phyloP scores from a whole-genome alignment of 495 filamentous ascomycete species.

The Trichodelitschia bisporula region DNA sequence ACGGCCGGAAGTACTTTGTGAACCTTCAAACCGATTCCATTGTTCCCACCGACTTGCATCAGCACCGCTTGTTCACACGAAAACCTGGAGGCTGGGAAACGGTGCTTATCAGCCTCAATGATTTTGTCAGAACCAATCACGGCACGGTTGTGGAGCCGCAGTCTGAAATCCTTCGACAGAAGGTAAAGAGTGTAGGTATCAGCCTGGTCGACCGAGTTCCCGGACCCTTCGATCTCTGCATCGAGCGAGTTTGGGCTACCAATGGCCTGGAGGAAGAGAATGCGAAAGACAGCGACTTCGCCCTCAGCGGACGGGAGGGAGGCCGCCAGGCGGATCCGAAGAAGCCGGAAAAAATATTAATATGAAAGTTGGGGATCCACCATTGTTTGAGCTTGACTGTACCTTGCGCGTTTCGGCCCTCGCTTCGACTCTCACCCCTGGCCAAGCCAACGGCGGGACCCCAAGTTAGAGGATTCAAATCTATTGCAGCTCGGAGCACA shows the following conservation, averaged over 20 bases:
- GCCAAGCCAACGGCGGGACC: too few relatives aligned
- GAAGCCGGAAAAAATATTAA: too few relatives aligned
- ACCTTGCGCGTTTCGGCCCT: too few relatives aligned
- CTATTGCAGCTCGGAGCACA: too few relatives aligned
- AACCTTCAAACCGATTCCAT: constrained; percentile 90
- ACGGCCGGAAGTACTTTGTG: constrained; percentile 78
- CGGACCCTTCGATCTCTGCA: constrained; percentile 60
- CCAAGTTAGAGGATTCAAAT: too few relatives aligned
- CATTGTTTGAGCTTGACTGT: too few relatives aligned
- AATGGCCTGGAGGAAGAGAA: constrained; percentile 18
- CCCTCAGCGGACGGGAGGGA: too few relatives aligned
- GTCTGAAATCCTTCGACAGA: constrained; percentile 59
- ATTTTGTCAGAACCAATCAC: constrained; percentile 86
- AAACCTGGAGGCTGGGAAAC: constrained; percentile 81
- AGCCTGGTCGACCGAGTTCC: constrained; percentile 72
- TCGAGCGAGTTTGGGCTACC: constrained; percentile 69
- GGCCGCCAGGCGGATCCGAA: too few relatives aligned
- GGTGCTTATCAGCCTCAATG: constrained; percentile 61
- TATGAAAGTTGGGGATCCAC: too few relatives aligned
- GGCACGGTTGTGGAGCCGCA: constrained; percentile 81
- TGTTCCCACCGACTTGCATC: constrained; percentile 79
- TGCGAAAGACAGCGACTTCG: too few relatives aligned
- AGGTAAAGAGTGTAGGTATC: constrained; percentile 64
- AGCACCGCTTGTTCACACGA: constrained; percentile 71
- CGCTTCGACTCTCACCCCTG: too few relatives aligned